These are phyloP conservation scores for Apiospora hydei DNA, from an alignment of 2,329 filamentous ascomycete genomes.

Conservation along the genomic window DNA sequence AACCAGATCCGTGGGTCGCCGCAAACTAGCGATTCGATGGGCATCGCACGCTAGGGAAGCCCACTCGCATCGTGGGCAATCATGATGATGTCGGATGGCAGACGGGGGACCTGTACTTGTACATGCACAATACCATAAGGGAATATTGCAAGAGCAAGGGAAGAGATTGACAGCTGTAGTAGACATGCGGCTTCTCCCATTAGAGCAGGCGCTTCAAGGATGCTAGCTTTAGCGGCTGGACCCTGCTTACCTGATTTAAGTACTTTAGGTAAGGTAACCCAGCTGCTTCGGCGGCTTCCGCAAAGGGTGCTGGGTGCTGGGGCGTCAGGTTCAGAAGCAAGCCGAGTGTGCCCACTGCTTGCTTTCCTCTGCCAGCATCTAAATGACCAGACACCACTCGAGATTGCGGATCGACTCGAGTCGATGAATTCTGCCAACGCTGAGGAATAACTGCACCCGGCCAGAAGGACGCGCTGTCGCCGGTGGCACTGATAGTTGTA, in stretches of 20 bases:
- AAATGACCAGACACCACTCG: neutral
- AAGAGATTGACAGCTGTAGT: neutral
- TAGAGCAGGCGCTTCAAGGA: neutral
- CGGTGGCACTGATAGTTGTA: no score
- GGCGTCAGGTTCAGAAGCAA: neutral
- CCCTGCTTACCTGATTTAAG: neutral
- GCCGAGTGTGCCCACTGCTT: neutral
- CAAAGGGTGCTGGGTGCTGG: neutral
- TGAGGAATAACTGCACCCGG: no score
- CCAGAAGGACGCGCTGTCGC: no score
- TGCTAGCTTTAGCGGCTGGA: neutral
- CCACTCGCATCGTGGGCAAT: slow-evolving; percentile 7
- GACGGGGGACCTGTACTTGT: neutral
- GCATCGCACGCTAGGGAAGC: slow-evolving; percentile 1
- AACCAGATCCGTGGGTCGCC: slow-evolving; percentile 16
- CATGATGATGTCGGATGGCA: neutral
- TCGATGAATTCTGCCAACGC: no score
- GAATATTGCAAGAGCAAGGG: neutral
- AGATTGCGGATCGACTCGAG: neutral
- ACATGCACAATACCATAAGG: neutral
- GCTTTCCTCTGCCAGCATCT: neutral
- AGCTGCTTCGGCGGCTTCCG: neutral
- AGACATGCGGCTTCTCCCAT: neutral
- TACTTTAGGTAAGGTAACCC: no score
- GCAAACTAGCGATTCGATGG: neutral